Percentiles rank a stretch among this genome's conserved stretches.
Evolutionary conservation across 2,329 filamentous ascomycete species (phyloP).

Genomic region (Aspergillus clavatus): DNA sequence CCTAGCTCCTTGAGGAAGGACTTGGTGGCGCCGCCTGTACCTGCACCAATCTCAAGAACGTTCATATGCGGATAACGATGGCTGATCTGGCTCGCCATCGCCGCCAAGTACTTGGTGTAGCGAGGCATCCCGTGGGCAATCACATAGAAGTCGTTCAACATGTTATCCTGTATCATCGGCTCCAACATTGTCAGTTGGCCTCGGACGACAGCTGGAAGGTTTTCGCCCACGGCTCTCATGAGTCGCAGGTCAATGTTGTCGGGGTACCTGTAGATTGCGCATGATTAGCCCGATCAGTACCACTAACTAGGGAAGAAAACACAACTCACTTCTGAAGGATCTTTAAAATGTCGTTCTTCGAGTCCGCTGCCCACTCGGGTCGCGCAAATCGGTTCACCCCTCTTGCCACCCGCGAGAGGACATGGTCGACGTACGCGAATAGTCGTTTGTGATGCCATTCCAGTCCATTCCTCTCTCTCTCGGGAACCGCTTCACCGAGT

Average conservation of each 20-base stretch:
- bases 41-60: constrained; percentile 42
- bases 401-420: constrained; percentile 7
- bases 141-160: constrained; percentile 35
- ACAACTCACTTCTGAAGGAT: constrained; percentile 12
- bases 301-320: neutral
- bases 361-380: constrained; percentile 13
- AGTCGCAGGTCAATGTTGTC: constrained; percentile 9
- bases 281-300: too few species aligned
- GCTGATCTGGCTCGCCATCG: constrained; percentile 32
- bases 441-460: constrained; percentile 4
- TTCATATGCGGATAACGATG: constrained; percentile 42
- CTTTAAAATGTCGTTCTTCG: constrained; percentile 2
- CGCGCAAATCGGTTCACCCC: constrained; percentile 9
- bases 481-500: neutral
- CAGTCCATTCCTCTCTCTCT: neutral
- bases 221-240: constrained; percentile 25
- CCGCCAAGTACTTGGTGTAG: constrained; percentile 20
- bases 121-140: constrained; percentile 19
- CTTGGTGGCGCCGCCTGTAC: constrained; percentile 42
- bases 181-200: constrained; percentile 36
- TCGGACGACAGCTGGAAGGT: constrained; percentile 32
- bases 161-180: constrained; percentile 30
- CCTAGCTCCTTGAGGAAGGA: constrained; percentile 31
- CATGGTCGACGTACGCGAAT: constrained; percentile 13
- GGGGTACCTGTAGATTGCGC: too few species aligned